Conservation (phyloP, 192 early-diverging fungal species). For the Coemansia sp. region DNA sequence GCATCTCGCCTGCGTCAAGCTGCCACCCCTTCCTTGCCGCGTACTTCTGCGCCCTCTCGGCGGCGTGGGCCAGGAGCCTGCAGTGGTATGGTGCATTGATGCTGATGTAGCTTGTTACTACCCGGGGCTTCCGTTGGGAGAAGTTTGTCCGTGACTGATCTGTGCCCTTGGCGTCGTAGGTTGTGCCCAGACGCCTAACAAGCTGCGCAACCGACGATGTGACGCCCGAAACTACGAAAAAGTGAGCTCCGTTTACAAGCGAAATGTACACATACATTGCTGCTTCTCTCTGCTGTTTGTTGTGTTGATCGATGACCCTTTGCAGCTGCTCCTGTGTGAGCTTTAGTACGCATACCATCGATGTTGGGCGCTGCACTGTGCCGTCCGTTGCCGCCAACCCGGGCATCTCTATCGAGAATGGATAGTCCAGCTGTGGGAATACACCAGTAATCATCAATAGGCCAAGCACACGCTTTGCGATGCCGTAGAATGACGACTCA, state of each 20-base stretch:
- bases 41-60: constrained; percentile 54
- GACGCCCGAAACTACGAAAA: constrained; percentile 81
- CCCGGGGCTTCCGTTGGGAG: constrained; percentile 80
- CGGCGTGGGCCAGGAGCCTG: constrained; percentile 65
- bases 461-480: constrained; percentile 75
- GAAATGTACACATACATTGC: constrained; percentile 75
- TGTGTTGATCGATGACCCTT: constrained; percentile 72
- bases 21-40: constrained; percentile 13
- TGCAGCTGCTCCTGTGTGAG: constrained; percentile 71
- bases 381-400: constrained; percentile 65
- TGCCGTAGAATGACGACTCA: constrained; percentile 76
- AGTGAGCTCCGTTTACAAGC: constrained; percentile 78
- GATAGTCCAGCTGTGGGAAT: constrained; percentile 79
- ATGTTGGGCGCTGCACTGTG: constrained; percentile 58
- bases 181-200: constrained; percentile 73
- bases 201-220: constrained; percentile 81
- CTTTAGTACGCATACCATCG: constrained; percentile 84
- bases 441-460: constrained; percentile 84
- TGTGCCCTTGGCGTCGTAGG: constrained; percentile 69
- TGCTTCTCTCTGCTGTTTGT: constrained; percentile 63
- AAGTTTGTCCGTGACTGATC: constrained; percentile 85
- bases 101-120: constrained; percentile 79
- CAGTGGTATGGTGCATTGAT: constrained; percentile 77
- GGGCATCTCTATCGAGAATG: constrained; percentile 67
- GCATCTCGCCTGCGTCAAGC: constrained; percentile 12